Base-by-base conservation (phyloP, 2,329 filamentous ascomycete genomes). In the Drechslerella coelobrocha region DNA sequence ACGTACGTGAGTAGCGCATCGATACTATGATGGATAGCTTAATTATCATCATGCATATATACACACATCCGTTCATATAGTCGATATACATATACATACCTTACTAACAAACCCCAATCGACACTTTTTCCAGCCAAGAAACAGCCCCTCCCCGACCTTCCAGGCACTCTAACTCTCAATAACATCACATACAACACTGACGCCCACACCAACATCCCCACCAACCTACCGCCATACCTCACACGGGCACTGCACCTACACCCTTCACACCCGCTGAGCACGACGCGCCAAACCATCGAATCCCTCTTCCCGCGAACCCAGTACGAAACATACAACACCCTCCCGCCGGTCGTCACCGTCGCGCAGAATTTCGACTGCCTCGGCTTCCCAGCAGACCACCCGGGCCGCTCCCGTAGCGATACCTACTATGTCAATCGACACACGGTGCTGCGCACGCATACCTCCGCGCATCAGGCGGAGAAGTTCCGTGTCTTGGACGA, bases 291-390 rank as follows among this genome's bases (percentile, higher is more conserved):
- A 76, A 88, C 99, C 72, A 95, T 99, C 77, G 90, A 97, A 81
- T 91, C 90, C 60, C 88, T 89, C 72, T 99, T 97, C 78, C 88
- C 91, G 0, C 78, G 78, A 2, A 86, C 89, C 0, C 85, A 84
- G 8, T 97, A 88, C 81, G 86, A 85, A 68, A 87, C 89, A 76
- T 86, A 97, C 82, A 91, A 91, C 77, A 82, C 86, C 59, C 86
- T 92, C 76, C 87, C 89, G 74, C 93, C 94, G 0, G 87, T 97
- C 41, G 94, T 97, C 23, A 88, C 89, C 31, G 89, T 91, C 1
- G 80, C 83, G 9, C 89, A 97, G 77, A 99, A 99, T 79, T 99
- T 99, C 78, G 94, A 99, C 80, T 94, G 92, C n/a, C 83, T 99
- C 6, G 92, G 92, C 47, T 97, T 99, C 77, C 89, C 92, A 0